Conservation (phyloP, 768 basidiomycete species). For the Mycena leptocephala region DNA sequence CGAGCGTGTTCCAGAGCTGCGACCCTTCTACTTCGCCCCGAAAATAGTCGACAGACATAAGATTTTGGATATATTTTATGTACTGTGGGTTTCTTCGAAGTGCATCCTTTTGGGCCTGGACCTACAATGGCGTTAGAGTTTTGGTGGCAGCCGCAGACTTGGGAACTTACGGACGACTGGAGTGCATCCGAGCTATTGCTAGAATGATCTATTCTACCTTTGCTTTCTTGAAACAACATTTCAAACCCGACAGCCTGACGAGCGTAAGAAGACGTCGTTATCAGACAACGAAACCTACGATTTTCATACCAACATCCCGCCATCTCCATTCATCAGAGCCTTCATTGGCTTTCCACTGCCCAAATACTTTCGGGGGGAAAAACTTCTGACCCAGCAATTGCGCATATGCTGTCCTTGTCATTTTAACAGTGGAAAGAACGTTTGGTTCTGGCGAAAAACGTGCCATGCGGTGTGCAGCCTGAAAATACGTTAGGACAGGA, state of each 20-base stretch:
- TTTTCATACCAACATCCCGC: conserved; percentile 94
- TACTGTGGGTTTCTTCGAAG: conserved; percentile 81
- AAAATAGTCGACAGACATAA: conserved; percentile 83
- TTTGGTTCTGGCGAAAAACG: conserved; percentile 87
- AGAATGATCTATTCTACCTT: conserved; percentile 64
- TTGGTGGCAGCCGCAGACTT: neutral
- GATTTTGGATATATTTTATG: conserved; percentile 76
- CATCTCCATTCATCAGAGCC: conserved; percentile 81
- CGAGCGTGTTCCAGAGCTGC: conserved; percentile 79
- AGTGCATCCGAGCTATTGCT: conserved; percentile 54
- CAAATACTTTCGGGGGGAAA: conserved; percentile 92
- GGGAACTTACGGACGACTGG: conserved; percentile 65
- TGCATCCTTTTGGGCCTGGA: conserved; percentile 77
- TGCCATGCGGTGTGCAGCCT: conserved; percentile 93
- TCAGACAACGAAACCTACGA: conserved; percentile 64
- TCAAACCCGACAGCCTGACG: conserved; percentile 94
- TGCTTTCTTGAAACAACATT: conserved; percentile 93
- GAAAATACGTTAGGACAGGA: conserved; percentile 9
- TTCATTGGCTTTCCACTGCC: conserved; percentile 77
- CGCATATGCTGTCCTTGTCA: conserved; percentile 96
- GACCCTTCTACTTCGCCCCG: conserved; percentile 85
- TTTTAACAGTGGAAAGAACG: conserved; percentile 73
- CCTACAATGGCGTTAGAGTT: conserved; percentile 53
- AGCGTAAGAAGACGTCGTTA: neutral
- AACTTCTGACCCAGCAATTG: conserved; percentile 94